These are phyloP conservation scores for Gossypium lobatum DNA, from an alignment of 441 rosid genomes.

Conservation along the genomic window DNA sequence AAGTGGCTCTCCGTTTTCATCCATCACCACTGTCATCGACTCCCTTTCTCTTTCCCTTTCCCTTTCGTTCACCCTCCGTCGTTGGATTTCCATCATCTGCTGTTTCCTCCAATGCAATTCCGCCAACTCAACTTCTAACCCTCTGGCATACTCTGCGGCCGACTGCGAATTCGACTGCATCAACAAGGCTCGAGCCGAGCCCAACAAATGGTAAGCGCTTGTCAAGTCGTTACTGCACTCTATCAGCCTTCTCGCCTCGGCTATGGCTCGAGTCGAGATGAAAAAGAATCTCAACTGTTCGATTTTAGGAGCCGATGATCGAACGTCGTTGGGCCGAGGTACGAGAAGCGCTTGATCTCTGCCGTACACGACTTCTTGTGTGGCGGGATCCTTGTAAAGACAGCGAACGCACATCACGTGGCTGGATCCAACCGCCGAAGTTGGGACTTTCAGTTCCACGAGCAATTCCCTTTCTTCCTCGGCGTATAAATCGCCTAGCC, in stretches of 20 bases:
- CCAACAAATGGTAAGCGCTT: constrained; percentile 51
- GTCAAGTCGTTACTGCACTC: constrained; percentile 38
- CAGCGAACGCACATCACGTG: constrained; percentile 44
- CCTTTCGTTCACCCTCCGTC: constrained; percentile 45
- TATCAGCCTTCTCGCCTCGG: constrained; percentile 50
- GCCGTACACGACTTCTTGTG: constrained; percentile 45
- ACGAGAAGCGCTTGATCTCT: constrained; percentile 38
- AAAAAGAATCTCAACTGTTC: constrained; percentile 45
- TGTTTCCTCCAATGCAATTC: constrained; percentile 54
- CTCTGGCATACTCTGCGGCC: constrained; percentile 31
- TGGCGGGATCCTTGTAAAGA: constrained; percentile 51
- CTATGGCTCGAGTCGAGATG: constrained; percentile 47
- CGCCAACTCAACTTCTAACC: constrained; percentile 41
- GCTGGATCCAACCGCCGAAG: constrained; percentile 25
- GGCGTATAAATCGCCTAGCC: constrained; percentile 55
- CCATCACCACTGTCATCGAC: constrained; percentile 25
- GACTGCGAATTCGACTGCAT: constrained; percentile 30
- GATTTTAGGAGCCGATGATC: constrained; percentile 35
- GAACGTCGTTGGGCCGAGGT: constrained; percentile 30
- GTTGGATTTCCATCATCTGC: constrained; percentile 33
- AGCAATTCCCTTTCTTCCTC: constrained; percentile 58
- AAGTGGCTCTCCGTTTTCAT: constrained; percentile 59
- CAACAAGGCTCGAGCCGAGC: constrained; percentile 48
- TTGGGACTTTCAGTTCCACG: constrained; percentile 45
- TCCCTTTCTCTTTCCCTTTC: constrained; percentile 26